These are phyloP conservation scores for Rhodomyrtus tomentosa DNA, from an alignment of 345 rosid species.

Conservation along the genomic window DNA sequence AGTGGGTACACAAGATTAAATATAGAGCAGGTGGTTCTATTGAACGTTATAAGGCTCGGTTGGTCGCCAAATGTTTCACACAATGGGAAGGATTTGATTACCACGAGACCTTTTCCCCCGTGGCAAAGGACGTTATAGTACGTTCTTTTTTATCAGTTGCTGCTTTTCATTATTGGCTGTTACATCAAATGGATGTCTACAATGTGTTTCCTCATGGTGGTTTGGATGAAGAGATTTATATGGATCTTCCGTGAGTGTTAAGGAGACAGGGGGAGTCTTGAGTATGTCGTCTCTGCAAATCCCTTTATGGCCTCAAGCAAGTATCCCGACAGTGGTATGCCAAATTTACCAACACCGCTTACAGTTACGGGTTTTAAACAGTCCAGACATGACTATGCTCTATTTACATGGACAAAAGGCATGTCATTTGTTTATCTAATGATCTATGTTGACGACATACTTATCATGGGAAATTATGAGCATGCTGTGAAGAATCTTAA, in stretches of 20 bases:
- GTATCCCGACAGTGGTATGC: not conserved
- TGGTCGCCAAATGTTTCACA: not conserved
- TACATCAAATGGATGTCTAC: not conserved
- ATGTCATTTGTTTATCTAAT: too few relatives aligned
- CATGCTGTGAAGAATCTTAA: too few relatives aligned
- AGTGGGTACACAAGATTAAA: not conserved
- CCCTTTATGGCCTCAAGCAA: not conserved
- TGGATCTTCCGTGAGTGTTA: not conserved
- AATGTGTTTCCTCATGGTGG: not conserved
- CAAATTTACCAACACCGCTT: not conserved
- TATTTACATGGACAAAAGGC: too few relatives aligned
- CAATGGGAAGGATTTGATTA: not conserved
- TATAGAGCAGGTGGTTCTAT: not conserved
- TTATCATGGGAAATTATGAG: too few relatives aligned
- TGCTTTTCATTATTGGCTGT: too few relatives aligned
- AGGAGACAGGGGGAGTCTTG: not conserved
- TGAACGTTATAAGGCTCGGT: not conserved
- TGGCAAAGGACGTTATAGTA: not conserved
- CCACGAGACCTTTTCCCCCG: rapidly evolving
- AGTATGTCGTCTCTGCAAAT: rapidly evolving
- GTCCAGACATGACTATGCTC: not conserved
- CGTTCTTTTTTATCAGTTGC: not conserved
- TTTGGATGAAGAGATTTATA: not conserved
- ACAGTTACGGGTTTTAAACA: not conserved
- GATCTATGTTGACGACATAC: too few relatives aligned